Base-by-base conservation (phyloP, 768 basidiomycete genomes). In the Gloeostereum incarnatum region DNA sequence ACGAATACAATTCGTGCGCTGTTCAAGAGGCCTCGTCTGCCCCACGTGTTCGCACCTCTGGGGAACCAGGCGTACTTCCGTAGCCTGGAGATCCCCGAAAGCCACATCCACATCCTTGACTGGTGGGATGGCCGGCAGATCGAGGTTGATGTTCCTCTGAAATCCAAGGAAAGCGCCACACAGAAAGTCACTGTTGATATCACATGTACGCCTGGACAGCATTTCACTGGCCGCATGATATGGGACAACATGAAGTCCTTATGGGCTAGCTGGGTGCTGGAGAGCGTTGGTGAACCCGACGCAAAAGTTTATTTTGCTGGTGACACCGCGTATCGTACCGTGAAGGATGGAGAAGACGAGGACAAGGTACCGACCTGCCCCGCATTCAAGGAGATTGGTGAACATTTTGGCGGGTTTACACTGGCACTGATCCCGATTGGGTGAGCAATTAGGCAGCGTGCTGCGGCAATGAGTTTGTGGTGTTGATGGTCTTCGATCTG, bases 391-490 rank as follows among this genome's bases (percentile, higher is more conserved):
- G 70, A 81, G 54, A 78, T 89, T 36, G 85, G 84, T 2, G 62
- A 71, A 34, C 54, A 51, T 8, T 75, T 75, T 44, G 79, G 78
- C 0, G 69, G 66, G 0, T 78, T 86, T 46, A 81, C 85, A 49
- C 56, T 84, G 22, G 78, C 78, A 3, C 52, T 83, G 54, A 77
- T 86, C 41, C 82, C 83, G 0, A 82, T 82, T n/a, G 72, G 78
- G 68, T 71, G 59, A 50, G 51, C 55, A 29, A 8, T 29, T 8
- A 11, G 11, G 7, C 32, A 11, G 7, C 30, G 5, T 35, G n/a
- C 24, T 25, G 6, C 13, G 13, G 4, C 25, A 1, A 32, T 24
- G 3, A 19, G 18, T 26, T 3, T 9, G 17, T 31, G 17, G 30
- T 29, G 18, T 34, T 31, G 2, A 10, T 30, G 0, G 57, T 18